Base-by-base conservation (phyloP, 208 protist genomes). In the Lotmaria passim region DNA sequence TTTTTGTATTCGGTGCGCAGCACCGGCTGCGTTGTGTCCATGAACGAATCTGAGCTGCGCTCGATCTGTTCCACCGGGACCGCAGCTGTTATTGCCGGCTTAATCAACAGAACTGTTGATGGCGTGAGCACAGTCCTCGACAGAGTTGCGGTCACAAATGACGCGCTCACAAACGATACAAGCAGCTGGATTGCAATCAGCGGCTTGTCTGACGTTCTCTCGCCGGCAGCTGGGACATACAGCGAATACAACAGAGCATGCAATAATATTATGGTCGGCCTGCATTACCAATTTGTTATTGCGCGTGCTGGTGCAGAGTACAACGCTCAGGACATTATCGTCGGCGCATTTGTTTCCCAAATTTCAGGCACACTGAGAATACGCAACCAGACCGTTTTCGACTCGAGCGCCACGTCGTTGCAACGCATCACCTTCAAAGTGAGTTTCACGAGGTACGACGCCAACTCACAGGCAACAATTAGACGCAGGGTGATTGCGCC, bases 291-390 rank as follows among this genome's bases (percentile, higher is more conserved):
- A 28, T 87, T 95, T 78, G 81, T 90, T 23, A 36, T 93, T 26
- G 82, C 87, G 19, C 81, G 81, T 39, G 86, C 86, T 19, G 90
- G 87, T 50, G 76, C 80, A 11, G 72, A 85, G 51, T 86, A 78
- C 60, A 95, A 95, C 66, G 81, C 87, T 2, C 90, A 95, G 60
- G 80, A 93, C 52, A 68, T 93, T 38, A 85, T 95, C 72, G 77
- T 90, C 3, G 87, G 69, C 17, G 87, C 83, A 10, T 93, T 91
- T 79, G 87, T 70, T 7, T 69, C 78, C 7, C 81, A 79, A 7
- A 84, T 91, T 60, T 52, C 69, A 19, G 81, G 83, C 15, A 73
- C 66, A 12, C 82, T 85, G 72, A 75, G 56, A 36, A 86, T 95
- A 36, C 64, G 36, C 19, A 91, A 94, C 48, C 78, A 38, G 30